phyloP scores from a whole-genome alignment of 2,329 filamentous ascomycete genomes.

The Metarhizium rileyi region DNA sequence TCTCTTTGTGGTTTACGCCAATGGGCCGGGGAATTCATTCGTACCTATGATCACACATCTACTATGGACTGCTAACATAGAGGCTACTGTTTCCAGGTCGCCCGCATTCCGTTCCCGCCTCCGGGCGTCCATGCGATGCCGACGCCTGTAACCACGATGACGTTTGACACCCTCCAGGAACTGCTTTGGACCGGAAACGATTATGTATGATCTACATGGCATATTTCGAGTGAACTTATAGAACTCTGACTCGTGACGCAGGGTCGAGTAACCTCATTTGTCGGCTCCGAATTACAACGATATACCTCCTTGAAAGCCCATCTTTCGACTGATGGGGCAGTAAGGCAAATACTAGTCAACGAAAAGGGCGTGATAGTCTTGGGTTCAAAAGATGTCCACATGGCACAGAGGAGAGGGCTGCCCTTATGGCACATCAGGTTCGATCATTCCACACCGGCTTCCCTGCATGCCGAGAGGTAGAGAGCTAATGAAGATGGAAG shows the following conservation, averaged over 20 bases:
- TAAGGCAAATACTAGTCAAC: conserved; percentile 84
- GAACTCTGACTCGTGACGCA: conserved; percentile 29
- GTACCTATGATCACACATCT: no score
- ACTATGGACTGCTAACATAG: conserved; percentile 1
- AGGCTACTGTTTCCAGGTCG: conserved; percentile 44
- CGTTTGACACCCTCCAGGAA: conserved; percentile 84
- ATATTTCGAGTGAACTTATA: neutral
- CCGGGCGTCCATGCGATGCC: conserved; percentile 60
- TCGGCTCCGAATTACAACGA: conserved; percentile 70
- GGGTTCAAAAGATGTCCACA: conserved; percentile 74
- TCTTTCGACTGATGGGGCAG: conserved; percentile 58
- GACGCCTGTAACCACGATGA: conserved; percentile 67
- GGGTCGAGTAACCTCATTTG: conserved; percentile 85
- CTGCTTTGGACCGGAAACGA: conserved; percentile 90
- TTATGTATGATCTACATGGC: conserved; percentile 49
- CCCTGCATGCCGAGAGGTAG: neutral
- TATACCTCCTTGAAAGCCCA: conserved; percentile 90
- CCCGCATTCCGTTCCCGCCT: conserved; percentile 71
- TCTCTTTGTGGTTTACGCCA: neutral
- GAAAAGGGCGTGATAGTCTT: conserved; percentile 85
- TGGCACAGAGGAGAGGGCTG: conserved; percentile 72
- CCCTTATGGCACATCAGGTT: conserved; percentile 83
- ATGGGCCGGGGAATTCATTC: no score
- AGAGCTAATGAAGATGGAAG: conserved; percentile 29
- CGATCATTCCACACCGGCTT: neutral